A percentile compares a stretch with the other conserved stretches of the same genome.
Conservation (phyloP, 495 filamentous ascomycete species). For the Trypethelium eluteriae region DNA sequence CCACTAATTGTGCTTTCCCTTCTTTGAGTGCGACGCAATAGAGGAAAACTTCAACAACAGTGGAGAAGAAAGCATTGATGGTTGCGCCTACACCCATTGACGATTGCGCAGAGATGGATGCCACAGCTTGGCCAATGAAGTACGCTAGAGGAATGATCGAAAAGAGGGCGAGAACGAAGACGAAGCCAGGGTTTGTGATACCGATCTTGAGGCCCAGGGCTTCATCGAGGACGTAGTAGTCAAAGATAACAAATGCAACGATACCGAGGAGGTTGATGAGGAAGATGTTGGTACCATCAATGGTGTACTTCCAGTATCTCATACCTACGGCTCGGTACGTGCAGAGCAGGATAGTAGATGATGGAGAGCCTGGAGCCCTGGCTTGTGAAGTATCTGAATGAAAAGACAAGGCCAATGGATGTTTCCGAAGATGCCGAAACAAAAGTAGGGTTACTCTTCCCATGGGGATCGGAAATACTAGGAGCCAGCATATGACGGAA, state of each 20-base stretch:
- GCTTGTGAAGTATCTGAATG: slow-evolving; percentile 75
- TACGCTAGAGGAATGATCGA: slow-evolving; percentile 98
- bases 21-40: slow-evolving; percentile 92
- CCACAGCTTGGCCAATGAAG: slow-evolving; percentile 97
- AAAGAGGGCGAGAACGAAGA: slow-evolving; percentile 76
- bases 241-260: slow-evolving; percentile 84
- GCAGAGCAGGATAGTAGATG: slow-evolving; percentile 86
- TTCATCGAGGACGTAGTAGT: slow-evolving; percentile 70
- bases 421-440: slow-evolving; percentile 83
- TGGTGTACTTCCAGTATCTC: slow-evolving; percentile 98
- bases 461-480: slow-evolving; percentile 99
- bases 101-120: slow-evolving; percentile 97
- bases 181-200: slow-evolving; percentile 69
- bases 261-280: slow-evolving; percentile 92
- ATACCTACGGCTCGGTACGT: slow-evolving; percentile 91
- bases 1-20: slow-evolving; percentile 86
- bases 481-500: slow-evolving; percentile 83
- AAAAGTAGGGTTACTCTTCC: slow-evolving; percentile 86
- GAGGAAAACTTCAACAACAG: slow-evolving; percentile 93
- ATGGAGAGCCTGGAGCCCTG: slow-evolving; percentile 56
- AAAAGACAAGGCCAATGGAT: slow-evolving; percentile 87
- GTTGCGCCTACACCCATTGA: slow-evolving; percentile 99
- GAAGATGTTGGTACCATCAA: slow-evolving; percentile 98
- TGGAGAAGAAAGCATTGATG: slow-evolving; percentile 99
- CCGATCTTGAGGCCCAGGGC: slow-evolving; percentile 59